phyloP scores from a whole-genome alignment of 192 early-diverging fungal genomes.

The Rhizophagus clarus region DNA sequence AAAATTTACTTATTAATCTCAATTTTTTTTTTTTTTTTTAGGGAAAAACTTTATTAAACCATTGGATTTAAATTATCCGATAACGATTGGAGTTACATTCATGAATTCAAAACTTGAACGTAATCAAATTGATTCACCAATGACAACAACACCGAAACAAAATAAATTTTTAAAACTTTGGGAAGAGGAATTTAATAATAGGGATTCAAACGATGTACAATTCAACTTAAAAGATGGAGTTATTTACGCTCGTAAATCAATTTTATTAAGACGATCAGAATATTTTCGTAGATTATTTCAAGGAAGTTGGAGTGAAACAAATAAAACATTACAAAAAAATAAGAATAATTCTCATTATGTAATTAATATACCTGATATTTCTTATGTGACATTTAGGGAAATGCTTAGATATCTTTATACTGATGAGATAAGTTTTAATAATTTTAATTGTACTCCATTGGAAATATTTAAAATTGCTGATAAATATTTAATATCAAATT shows the following conservation, averaged over 20 bases:
- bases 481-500: conserved; percentile 23
- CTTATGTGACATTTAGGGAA: neutral
- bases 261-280: conserved; percentile 21
- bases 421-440: neutral
- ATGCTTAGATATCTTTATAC: conserved; percentile 27
- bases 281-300: conserved; percentile 32
- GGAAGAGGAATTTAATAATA: conserved; percentile 4
- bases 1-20: no score
- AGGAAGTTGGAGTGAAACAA: conserved; percentile 20
- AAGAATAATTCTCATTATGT: neutral
- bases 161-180: neutral
- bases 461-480: conserved; percentile 15
- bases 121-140: neutral
- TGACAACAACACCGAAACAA: neutral
- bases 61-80: no score
- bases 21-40: no score
- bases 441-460: neutral
- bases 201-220: neutral
- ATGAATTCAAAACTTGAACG: no score
- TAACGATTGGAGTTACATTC: no score
- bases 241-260: conserved; percentile 19
- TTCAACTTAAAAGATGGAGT: neutral
- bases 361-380: neutral
- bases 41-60: no score
- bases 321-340: neutral